These are phyloP conservation scores for Lupinus albus DNA, from an alignment of 306 rosid genomes.

Conservation along the genomic window DNA sequence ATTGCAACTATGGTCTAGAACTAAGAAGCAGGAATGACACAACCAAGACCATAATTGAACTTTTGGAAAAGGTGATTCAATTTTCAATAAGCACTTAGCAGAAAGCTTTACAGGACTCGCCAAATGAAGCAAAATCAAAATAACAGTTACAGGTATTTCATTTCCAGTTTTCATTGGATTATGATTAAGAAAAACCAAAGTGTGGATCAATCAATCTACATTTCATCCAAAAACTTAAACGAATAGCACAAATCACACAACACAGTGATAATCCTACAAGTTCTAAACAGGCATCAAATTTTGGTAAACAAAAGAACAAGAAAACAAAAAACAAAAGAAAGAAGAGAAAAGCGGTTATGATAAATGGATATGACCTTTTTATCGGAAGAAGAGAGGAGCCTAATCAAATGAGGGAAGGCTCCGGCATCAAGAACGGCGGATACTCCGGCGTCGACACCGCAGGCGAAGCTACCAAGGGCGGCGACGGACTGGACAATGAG, in stretches of 20 bases:
- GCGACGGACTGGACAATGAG: slow-evolving; percentile 74
- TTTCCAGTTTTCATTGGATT: not conserved
- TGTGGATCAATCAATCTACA: slow-evolving; percentile 26
- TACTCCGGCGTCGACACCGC: slow-evolving; percentile 67
- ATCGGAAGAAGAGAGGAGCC: slow-evolving; percentile 52
- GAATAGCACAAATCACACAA: slow-evolving; percentile 1
- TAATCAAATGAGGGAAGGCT: slow-evolving; percentile 52
- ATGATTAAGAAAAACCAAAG: slow-evolving; percentile 5
- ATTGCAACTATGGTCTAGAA: too few relatives aligned
- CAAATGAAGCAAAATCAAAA: not conserved
- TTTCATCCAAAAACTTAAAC: not conserved
- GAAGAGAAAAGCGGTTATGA: not conserved
- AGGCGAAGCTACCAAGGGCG: slow-evolving; percentile 67
- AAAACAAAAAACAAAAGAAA: too few relatives aligned
- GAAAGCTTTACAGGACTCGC: not conserved
- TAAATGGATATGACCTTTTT: slow-evolving; percentile 51
- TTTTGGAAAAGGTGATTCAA: slow-evolving; percentile 20
- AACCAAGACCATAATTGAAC: not conserved
- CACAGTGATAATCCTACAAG: not conserved
- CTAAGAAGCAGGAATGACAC: not conserved
- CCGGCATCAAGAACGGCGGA: slow-evolving; percentile 67
- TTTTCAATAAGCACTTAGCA: slow-evolving; percentile 16
- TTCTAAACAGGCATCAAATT: slow-evolving; percentile 15
- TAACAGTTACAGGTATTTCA: not conserved
- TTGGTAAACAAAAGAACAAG: not conserved